Evolutionary conservation across 148 eudicot species (phyloP).

Genomic region (Rhododendron ovatum): DNA sequence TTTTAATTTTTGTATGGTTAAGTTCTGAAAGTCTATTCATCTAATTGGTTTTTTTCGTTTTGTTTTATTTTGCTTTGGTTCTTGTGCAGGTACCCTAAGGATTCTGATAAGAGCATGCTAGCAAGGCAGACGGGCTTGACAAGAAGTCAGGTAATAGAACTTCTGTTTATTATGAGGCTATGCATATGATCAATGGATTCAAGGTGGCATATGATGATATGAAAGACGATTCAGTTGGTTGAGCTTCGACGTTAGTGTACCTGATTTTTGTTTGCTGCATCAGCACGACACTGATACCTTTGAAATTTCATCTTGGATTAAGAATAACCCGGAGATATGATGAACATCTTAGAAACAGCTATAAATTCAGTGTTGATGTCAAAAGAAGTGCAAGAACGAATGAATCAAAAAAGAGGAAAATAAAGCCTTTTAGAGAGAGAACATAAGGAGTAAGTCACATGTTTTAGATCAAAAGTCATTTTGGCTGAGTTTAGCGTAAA

Average conservation of each 20-base stretch:
- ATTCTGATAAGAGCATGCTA: conserved; percentile 66
- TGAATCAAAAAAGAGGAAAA: neutral
- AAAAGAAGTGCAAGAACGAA: neutral
- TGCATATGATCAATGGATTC: neutral
- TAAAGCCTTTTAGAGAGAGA: neutral
- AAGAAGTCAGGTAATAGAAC: conserved; percentile 55
- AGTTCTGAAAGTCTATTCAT: neutral
- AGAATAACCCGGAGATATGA: neutral
- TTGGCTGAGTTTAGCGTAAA: neutral
- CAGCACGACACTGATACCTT: neutral
- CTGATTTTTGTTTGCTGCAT: neutral
- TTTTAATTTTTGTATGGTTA: neutral
- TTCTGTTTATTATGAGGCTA: neutral
- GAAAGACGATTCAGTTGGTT: neutral
- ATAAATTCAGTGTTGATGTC: neutral
- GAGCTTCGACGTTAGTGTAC: neutral
- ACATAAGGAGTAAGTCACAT: neutral
- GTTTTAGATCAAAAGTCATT: neutral
- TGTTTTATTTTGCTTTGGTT: neutral
- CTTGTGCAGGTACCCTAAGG: conserved; percentile 59
- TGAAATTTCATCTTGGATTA: neutral
- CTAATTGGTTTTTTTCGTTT: neutral
- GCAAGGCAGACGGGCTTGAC: conserved; percentile 75
- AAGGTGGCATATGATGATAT: neutral
- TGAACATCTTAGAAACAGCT: neutral